Base-by-base conservation (phyloP, 805 yeast genomes). In the Alloascoidea africana region DNA sequence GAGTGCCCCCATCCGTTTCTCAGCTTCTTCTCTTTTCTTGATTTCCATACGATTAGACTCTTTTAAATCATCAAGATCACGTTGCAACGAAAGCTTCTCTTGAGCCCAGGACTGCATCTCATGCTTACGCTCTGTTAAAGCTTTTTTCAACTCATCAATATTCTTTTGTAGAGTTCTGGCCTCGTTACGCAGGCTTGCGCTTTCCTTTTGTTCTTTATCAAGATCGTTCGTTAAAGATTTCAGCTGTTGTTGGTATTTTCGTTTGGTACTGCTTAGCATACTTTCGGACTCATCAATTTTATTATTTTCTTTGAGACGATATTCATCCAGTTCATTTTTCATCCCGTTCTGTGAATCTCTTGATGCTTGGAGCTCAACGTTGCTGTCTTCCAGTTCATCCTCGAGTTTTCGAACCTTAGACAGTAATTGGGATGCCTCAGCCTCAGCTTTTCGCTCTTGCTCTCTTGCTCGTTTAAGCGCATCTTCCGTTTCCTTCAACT, bases 221-320 rank as follows among this genome's bases (percentile, higher is more conserved):
- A 43, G 38, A 35, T 51, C 55, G 36, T 48, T 51, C 16, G 49
- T 41, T 32, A 46, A 36, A 11, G 44, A 36, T 33, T 43, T 27
- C 18, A 45, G 42, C 43, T 63, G 68, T 38, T 55, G 56, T 39
- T 51, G 61, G 40, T 58, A 51, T 32, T 47, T 55, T 39, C 53
- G 44, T 14, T 66, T 47, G 19, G 8, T 36, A 33, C 14, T 49
- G 33, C 40, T 46, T 41, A 2, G 46, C 47, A 14, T 46, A 43
- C 13, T 47, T 70, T 17, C n/a, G n/a, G 78, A 55, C 30, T 70
- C 70, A 38, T 81, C 77, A 44, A 76, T 60, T 35, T 70, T 76
- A 45, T 76, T 79, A 1, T 84, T 74, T 52, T 84, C 94, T 30
- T 63, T 65, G 46, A 75, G 74, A 57, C 75, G 60, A 44, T 71